Evolutionary conservation across 1,284 basidiomycete species (phyloP).

Genomic region (Neonothopanus nambi): DNA sequence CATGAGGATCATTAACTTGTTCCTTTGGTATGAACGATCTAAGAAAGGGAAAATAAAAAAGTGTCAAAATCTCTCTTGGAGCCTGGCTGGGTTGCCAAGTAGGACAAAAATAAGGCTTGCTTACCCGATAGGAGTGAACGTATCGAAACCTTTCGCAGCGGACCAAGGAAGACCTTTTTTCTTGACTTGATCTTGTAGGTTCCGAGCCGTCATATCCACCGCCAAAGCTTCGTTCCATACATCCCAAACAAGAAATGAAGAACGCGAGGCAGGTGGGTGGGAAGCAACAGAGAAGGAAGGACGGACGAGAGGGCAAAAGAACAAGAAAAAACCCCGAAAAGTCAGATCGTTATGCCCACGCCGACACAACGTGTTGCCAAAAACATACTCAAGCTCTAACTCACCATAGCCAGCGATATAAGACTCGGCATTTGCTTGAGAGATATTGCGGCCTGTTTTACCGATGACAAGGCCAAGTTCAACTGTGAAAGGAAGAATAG

Average conservation of each 20-base stretch:
- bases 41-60: neutral
- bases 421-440: conserved; percentile 66
- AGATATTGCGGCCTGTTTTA: conserved; percentile 80
- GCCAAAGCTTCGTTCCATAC: conserved; percentile 86
- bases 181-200: conserved; percentile 93
- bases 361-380: no score
- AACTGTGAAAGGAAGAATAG: conserved; percentile 49
- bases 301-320: neutral
- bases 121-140: conserved; percentile 82
- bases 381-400: conserved; percentile 21
- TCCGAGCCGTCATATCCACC: conserved; percentile 94
- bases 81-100: no score
- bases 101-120: conserved; percentile 18
- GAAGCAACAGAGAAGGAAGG: no score
- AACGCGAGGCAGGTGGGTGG: no score
- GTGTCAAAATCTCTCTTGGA: no score
- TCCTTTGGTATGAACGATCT: conserved; percentile 76
- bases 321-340: neutral
- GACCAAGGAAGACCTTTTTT: conserved; percentile 94
- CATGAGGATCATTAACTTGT: conserved; percentile 69
- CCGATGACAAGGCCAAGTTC: conserved; percentile 98
- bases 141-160: conserved; percentile 89
- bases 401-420: conserved; percentile 92
- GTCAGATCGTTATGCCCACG: no score
- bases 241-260: no score